Base-by-base conservation (phyloP, 1,139 yeast genomes). In the Wickerhamiella infanticola region DNA sequence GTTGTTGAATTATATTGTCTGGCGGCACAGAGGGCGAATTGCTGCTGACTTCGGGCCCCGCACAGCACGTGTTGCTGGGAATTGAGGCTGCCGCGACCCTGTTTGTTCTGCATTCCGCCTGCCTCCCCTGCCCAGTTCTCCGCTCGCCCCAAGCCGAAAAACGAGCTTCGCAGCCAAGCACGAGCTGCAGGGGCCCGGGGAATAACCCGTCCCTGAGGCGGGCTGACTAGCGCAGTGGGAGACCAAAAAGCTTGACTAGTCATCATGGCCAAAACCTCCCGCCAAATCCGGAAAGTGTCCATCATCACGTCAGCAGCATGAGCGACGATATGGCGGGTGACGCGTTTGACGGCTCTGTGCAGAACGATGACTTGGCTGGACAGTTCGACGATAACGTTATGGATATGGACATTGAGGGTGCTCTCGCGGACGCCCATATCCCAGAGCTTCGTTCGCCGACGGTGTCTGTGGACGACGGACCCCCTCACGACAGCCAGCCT, bases 301-400 rank as follows among this genome's bases (percentile, higher is more conserved):
- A 29, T 11, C 33, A 29, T 29, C 33, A 29, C 33, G 33, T 29
- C 33, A 29, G 33, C 33, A 29, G 33, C 33, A 29, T 29, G 33
- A 29, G 18, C 26, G 39, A 37, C 26, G 39, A 37, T 11, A 11
- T 18, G 26, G 6, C 39, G 5, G 39, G 24, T 11, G 39, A 18
- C 39, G 39, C 39, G 25, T 37, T 37, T 23, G 33, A 29, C 33
- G 9, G 9, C 9, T 18, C 35, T 11, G 27, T 36, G 35, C 36
- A 42, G 44, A 36, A n/a, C 26, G 40, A 25, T 11, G 40, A 42
- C 18, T 29, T 37, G 39, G 24, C 25, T 23, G n/a, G 9, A 26
- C 25, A 23, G 39, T 18, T 18, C 6, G 39, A 11, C 25, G 25
- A 37, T 18, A 24, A 37, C 26, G 39, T 23, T 11, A 11, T 8